These are phyloP conservation scores for Monilinia fructicola DNA, from an alignment of 2,329 filamentous ascomycete genomes.

Conservation along the genomic window DNA sequence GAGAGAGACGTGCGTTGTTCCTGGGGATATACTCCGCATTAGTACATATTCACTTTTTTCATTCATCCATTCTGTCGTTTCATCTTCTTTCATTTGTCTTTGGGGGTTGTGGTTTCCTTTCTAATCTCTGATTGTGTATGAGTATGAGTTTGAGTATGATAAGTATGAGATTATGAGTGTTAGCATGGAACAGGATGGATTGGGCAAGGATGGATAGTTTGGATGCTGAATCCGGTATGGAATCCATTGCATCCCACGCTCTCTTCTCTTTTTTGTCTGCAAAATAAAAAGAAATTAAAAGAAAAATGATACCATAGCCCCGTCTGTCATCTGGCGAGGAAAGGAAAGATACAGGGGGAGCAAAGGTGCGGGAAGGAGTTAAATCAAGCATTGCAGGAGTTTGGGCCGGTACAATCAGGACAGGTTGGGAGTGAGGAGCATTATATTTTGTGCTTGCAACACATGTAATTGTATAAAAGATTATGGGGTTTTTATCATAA, in stretches of 20 bases:
- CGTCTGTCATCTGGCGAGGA: background rate
- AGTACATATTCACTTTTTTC: background rate
- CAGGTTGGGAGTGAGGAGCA: background rate
- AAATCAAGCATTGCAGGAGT: background rate
- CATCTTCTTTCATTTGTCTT: background rate
- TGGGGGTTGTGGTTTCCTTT: background rate
- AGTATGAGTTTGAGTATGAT: background rate
- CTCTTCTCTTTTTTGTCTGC: conserved; percentile 15
- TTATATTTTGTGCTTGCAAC: background rate
- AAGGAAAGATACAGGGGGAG: background rate
- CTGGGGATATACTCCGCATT: background rate
- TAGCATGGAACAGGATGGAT: background rate
- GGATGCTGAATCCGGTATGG: background rate
- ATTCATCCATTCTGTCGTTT: background rate
- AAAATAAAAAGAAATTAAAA: background rate
- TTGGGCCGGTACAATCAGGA: background rate
- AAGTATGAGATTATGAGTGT: background rate
- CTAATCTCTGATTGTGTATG: background rate
- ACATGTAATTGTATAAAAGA: background rate
- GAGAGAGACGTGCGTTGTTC: background rate
- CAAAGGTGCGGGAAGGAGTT: no score
- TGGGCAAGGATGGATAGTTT: background rate
- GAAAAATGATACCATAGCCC: background rate
- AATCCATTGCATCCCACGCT: background rate
- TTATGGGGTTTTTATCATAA: background rate